Conservation (phyloP, 768 basidiomycete genomes). For the Rhodocollybia butyracea region DNA sequence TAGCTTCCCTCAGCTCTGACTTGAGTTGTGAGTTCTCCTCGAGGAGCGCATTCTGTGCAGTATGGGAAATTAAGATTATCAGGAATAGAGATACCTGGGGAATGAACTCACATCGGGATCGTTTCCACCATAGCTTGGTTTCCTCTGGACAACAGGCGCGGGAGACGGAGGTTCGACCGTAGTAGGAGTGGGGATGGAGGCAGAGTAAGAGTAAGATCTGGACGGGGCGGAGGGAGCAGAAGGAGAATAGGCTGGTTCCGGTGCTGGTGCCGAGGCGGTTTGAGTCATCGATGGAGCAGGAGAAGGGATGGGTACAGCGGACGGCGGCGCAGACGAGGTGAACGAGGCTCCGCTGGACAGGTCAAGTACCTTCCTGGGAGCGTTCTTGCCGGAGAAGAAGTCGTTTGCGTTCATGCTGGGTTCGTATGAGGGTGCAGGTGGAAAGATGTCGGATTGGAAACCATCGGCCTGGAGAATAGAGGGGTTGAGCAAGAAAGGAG, state of each 20-base stretch:
- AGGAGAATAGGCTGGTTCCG: slow-evolving; percentile 1
- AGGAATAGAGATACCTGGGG: not conserved
- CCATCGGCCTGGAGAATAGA: slow-evolving; percentile 63
- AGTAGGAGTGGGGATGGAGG: slow-evolving; percentile 11
- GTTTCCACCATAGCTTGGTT: not conserved
- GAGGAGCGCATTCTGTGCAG: slow-evolving; percentile 23
- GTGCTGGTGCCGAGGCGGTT: not conserved
- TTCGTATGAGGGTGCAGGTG: slow-evolving; percentile 81
- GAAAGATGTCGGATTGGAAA: slow-evolving; percentile 98
- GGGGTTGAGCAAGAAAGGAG: not conserved
- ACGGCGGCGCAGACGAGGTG: slow-evolving; percentile 19
- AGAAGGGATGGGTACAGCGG: slow-evolving; percentile 32
- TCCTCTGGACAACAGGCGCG: not conserved
- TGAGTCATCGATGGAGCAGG: slow-evolving; percentile 13
- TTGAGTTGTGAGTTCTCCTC: slow-evolving; percentile 63
- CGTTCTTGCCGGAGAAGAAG: slow-evolving; percentile 83
- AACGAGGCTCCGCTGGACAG: slow-evolving; percentile 60
- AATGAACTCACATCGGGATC: not conserved
- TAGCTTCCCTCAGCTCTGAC: slow-evolving; percentile 71
- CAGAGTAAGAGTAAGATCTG: not conserved
- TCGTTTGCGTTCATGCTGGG: slow-evolving; percentile 79
- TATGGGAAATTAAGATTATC: too few relatives aligned
- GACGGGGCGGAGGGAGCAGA: slow-evolving; percentile 8
- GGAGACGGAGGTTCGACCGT: not conserved
- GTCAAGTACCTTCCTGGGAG: slow-evolving; percentile 69